Conservation (phyloP, 192 early-diverging fungal genomes). For the Diversispora epigaea region DNA sequence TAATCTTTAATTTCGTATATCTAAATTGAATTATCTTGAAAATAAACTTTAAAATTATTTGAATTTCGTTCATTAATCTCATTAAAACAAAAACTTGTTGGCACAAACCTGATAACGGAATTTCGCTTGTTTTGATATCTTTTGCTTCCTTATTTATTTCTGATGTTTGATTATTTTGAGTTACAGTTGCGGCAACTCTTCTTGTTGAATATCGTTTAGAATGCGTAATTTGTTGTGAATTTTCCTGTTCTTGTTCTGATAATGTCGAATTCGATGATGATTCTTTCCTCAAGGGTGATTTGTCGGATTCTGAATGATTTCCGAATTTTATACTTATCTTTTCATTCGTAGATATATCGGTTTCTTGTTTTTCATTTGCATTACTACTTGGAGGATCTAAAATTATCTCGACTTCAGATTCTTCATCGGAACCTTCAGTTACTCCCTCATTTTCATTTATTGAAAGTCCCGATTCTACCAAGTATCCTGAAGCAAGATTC, state of each 20-base stretch:
- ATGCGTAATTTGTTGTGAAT: not conserved
- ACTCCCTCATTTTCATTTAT: not conserved
- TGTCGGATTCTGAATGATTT: not conserved
- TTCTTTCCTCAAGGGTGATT: conserved; percentile 1
- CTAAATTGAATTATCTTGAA: too few relatives aligned
- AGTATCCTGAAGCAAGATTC: not conserved
- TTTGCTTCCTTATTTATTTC: not conserved
- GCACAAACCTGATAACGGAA: conserved; percentile 24
- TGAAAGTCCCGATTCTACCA: too few relatives aligned
- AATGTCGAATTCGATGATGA: not conserved
- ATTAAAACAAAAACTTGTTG: not conserved
- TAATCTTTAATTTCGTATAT: not conserved
- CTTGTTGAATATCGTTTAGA: conserved; percentile 32
- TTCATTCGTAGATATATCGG: not conserved
- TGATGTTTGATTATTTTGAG: not conserved
- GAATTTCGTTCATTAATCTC: not conserved
- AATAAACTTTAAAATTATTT: not conserved
- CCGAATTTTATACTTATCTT: not conserved
- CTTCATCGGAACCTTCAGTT: not conserved
- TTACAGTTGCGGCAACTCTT: conserved; percentile 5
- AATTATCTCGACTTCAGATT: conserved; percentile 22
- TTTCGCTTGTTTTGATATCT: conserved; percentile 1
- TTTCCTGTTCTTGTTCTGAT: not conserved
- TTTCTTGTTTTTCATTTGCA: not conserved
- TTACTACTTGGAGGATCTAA: conserved; percentile 20